Base-by-base conservation (phyloP, 2,329 filamentous ascomycete genomes). In the Cladophialophora exuberans region DNA sequence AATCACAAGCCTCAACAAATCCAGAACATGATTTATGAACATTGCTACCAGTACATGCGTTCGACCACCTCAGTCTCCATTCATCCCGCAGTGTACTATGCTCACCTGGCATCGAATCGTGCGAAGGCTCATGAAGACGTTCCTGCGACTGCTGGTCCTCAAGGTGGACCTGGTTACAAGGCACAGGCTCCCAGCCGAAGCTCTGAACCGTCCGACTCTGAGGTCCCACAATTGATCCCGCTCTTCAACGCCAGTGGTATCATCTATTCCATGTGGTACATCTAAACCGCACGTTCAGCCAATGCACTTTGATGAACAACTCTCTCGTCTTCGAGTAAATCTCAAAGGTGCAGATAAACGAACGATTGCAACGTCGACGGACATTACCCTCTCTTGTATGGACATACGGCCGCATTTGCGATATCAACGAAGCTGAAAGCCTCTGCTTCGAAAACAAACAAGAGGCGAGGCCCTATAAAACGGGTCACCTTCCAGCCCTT, bases 21-120 rank as follows among this genome's bases (percentile, higher is more conserved):
- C 0, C 89, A 96, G 66, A 86, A 86, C 52, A 88, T 97, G 82
- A 87, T 97, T 18, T 97, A 97, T 65, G 88, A 96, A 63, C 91
- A 97, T 60, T 96, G 88, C 39, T 99, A 96, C 72, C 90, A 96
- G 52, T 99, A 96, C 67, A 86, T 88, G 52, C 85, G 94, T 13
- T 94, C 92, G 0, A 97, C 92, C 0, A 97, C 93, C 0, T 90
- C 94, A 0, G 92, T 99, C 0, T 97, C 92, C 0, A 73, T 94
- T 0, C 89, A 72, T 62, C 94, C 94, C 0, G 91, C 94, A 0
- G 87, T 97, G 0, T 99, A 99, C 79, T 99, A 99, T 64, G 91
- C 95, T 0, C 94, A 99, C 72, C 74, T 99, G 60, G 91, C 92
- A 28, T 87, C 90, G 6, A 84, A 85, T 54, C 89, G 94, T 45